Base-by-base conservation (phyloP, 805 yeast species). In the Lipomyces spencermartinsiae region DNA sequence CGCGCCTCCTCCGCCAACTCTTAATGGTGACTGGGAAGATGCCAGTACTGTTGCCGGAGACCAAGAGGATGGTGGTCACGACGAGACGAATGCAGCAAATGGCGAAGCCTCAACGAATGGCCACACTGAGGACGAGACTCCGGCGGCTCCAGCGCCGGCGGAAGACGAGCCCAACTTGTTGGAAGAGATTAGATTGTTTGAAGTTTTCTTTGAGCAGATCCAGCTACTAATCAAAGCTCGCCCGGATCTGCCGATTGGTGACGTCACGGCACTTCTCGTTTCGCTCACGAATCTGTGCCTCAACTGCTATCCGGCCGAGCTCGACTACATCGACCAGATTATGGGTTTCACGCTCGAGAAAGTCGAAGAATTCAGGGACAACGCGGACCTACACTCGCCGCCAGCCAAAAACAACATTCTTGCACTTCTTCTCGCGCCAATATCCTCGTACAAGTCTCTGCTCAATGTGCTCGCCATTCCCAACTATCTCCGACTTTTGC, bases 231-330 rank as follows among this genome's bases (percentile, higher is more conserved):
- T 83, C 63, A 82, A 86, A 59, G 78, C 83, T 9, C 86, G 89
- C 68, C 89, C 91, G 0, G 89, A 87, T 60, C 78, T 92, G n/a
- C 81, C 92, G 0, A 75, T 85, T n/a, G 87, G 84, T 35, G 94
- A 91, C 68, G 85, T 86, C 64, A 84, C 90, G 8, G 82, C 84
- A 0, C 81, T 93, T 25, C 80, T 92, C 58, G 89, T 88, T 67
- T 85, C 89, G n/a, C 82, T 91, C 39, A 82, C 89, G 62, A 85
- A 84, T 69, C 78, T 93, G 58, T 83, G 92, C 0, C 80, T 92
- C 54, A 81, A 84, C 4, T 91, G 88, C 79, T 90, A 90, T 75
- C 90, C 92, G 6, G 80, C 83, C 0, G 85, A 87, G 66, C 82
- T 82, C 69, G 83, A 81, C 4, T 86, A 90, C 76, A 80, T 93